Conservation (phyloP, 2,329 filamentous ascomycete species). For the Neobulgaria alba region DNA sequence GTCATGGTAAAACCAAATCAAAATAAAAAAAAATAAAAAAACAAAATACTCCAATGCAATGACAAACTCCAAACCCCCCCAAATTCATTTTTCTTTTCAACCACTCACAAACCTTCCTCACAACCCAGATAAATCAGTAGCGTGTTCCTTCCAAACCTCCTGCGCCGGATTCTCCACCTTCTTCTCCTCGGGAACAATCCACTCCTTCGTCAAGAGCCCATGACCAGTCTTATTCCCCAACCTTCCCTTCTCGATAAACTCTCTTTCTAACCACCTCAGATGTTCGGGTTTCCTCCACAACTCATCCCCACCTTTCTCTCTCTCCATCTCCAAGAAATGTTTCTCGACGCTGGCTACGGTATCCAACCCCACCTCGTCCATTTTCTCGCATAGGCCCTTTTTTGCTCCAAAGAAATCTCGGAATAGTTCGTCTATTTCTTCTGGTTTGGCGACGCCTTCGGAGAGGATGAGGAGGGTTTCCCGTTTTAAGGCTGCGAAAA, state of each 20-base stretch:
- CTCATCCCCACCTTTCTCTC: constrained; percentile 6
- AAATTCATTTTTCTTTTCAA: too few species aligned
- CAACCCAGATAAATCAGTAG: background rate
- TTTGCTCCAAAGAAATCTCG: constrained; percentile 24
- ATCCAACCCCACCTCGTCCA: constrained; percentile 35
- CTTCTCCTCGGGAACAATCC: background rate
- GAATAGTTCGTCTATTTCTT: constrained; percentile 32
- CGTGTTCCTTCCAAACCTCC: background rate
- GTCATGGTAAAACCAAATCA: too few species aligned
- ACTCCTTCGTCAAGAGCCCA: background rate
- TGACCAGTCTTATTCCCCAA: background rate
- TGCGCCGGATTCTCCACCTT: background rate
- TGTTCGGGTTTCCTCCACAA: background rate
- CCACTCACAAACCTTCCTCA: too few species aligned
- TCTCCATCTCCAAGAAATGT: constrained; percentile 27
- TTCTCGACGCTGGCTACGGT: constrained; percentile 32
- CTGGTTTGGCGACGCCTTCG: constrained; percentile 29
- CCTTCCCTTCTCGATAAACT: background rate
- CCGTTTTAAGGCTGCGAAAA: constrained; percentile 34
- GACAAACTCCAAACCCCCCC: too few species aligned
- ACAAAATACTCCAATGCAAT: too few species aligned
- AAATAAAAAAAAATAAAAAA: too few species aligned
- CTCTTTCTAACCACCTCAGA: background rate
- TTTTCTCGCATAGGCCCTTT: constrained; percentile 32
- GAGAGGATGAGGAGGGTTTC: constrained; percentile 30